Evolutionary conservation across 169 alveolate species (phyloP).

Genomic region (Eimeria brunetti): DNA sequence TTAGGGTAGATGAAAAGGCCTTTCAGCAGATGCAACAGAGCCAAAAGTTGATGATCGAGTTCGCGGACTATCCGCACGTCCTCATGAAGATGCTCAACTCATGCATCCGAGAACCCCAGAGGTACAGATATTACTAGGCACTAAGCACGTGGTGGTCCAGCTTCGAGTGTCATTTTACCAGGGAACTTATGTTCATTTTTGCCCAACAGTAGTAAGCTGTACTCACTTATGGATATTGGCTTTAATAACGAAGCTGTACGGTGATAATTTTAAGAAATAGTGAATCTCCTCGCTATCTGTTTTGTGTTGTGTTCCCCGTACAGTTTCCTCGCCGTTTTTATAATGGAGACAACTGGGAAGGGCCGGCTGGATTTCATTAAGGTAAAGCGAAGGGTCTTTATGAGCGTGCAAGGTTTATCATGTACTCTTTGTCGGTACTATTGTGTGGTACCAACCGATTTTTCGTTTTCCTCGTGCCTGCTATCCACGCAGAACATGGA

Average conservation of each 20-base stretch:
- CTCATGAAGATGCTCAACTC: slow-evolving; percentile 95
- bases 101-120: slow-evolving; percentile 95
- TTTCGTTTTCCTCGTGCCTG: background rate
- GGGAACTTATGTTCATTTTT: background rate
- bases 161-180: background rate
- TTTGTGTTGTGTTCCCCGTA: slow-evolving; percentile 12
- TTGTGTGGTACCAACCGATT: background rate
- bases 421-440: background rate
- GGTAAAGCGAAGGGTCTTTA: slow-evolving; percentile 70
- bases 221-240: background rate
- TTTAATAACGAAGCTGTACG: background rate
- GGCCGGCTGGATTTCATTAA: slow-evolving; percentile 93
- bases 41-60: slow-evolving; percentile 95
- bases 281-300: background rate
- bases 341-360: slow-evolving; percentile 90
- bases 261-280: background rate
- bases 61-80: slow-evolving; percentile 92
- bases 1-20: slow-evolving; percentile 89
- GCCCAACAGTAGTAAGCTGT: background rate
- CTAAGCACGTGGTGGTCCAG: background rate
- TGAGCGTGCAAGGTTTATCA: background rate
- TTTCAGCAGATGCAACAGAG: slow-evolving; percentile 92
- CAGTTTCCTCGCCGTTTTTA: slow-evolving; percentile 92
- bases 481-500: slow-evolving; percentile 91
- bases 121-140: slow-evolving; percentile 76